These are phyloP conservation scores for Amoebophrya sp. DNA, from an alignment of 169 alveolate genomes.

Conservation along the genomic window DNA sequence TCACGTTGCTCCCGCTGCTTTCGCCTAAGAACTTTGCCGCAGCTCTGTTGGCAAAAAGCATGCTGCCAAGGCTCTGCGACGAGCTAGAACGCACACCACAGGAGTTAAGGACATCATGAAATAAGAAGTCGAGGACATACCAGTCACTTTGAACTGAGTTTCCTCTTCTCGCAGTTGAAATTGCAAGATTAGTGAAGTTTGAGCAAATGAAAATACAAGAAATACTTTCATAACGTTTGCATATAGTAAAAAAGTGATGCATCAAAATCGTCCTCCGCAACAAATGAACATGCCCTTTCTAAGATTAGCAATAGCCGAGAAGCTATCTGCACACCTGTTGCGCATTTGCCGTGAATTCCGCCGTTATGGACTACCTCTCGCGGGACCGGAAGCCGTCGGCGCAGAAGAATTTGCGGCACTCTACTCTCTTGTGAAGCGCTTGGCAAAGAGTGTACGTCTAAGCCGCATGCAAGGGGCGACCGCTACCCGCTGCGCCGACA, in stretches of 20 bases:
- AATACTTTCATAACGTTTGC: too few relatives aligned
- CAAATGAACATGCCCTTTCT: too few relatives aligned
- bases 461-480: background rate
- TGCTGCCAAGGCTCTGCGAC: background rate
- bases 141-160: too few relatives aligned
- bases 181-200: too few relatives aligned
- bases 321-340: background rate
- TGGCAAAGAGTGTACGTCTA: background rate
- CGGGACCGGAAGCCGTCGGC: too few relatives aligned
- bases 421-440: background rate
- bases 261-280: too few relatives aligned
- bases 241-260: too few relatives aligned
- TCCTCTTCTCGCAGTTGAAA: too few relatives aligned
- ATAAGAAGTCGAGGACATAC: too few relatives aligned
- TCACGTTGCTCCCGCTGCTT: background rate
- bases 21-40: too few relatives aligned
- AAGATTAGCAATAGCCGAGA: background rate
- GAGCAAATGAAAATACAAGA: too few relatives aligned
- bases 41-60: background rate
- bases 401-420: background rate
- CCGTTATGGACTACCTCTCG: background rate
- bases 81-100: background rate
- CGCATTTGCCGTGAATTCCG: background rate
- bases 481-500: background rate
- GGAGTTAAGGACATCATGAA: too few relatives aligned